Evolutionary conservation across 306 rosid genomes (phyloP), one percentile per base, ranked within the genome.

Genomic region (Trifolium fragiferum): DNA sequence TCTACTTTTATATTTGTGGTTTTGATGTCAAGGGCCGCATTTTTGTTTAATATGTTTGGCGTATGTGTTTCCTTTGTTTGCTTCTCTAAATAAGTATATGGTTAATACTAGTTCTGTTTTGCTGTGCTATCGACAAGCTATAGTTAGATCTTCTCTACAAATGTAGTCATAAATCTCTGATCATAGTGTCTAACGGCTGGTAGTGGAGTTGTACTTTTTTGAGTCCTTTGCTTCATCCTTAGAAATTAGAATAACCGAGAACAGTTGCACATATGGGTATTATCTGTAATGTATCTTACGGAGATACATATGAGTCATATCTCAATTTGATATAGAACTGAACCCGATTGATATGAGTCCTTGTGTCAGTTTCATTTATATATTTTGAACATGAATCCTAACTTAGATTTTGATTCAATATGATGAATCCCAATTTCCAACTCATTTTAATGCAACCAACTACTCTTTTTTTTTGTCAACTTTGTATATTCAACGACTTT

Each of bases 11-110:
- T 65, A 66, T 66, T 51, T 49, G 53, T 53, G 62, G 21, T 50
- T 76, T 75, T 74, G 27, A 46, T 57, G 27, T 74, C n/a, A 77
- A 61, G 68, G 58, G 70, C 66, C 76, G 46, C 50, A 14, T 43
- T 61, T 19, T 70, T 49, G 49, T 69, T 47, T 57, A 53, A 18
- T 60, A 12, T 73, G 5, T 54, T 13, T 63, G 41, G 15, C 46
- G 27, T 63, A 9, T 9, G 12, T 73, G 46, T 68, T 57, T 81
- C 51, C 4, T 44, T 44, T 51, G 33, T 68, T 61, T 54, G 8
- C 46, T 70, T 27, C 10, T 62, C 23, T 70, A n/a, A 68, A 55
- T 64, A 20, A 74, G 38, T 55, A 14, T 33, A 19, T 10, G 50
- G 30, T 44, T 18, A 37, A 66, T 46, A 18, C 57, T 20, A 35